phyloP scores from a whole-genome alignment of 352 stramenopile genomes.

The Globisporangium uncinulatum region DNA sequence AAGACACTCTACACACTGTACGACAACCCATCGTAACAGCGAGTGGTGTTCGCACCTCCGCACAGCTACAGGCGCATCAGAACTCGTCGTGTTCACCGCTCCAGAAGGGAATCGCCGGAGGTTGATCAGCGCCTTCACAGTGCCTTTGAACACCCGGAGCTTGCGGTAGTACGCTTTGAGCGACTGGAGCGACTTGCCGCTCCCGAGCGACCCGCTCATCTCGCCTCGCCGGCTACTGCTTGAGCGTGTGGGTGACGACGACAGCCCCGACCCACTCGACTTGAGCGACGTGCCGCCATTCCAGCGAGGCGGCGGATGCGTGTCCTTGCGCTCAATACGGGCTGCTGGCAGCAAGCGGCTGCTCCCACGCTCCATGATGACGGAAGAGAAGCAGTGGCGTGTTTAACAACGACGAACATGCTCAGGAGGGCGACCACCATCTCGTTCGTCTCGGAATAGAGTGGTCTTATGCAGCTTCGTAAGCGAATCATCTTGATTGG shows the following conservation, averaged over 20 bases:
- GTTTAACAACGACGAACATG: not conserved
- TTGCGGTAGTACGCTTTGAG: conserved; percentile 68
- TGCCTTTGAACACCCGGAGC: conserved; percentile 62
- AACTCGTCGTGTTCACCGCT: not conserved
- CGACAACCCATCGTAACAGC: not conserved
- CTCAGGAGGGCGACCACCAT: too few species aligned
- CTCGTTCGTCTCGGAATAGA: too few species aligned
- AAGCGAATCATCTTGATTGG: too few species aligned
- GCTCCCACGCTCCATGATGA: conserved; percentile 25
- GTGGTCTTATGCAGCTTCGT: too few species aligned
- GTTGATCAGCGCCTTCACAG: conserved; percentile 58
- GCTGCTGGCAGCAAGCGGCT: not conserved
- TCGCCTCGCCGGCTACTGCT: conserved; percentile 1
- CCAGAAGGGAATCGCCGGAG: conserved; percentile 23
- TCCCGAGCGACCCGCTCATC: conserved; percentile 3
- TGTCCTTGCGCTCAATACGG: conserved; percentile 14
- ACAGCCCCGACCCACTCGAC: not conserved
- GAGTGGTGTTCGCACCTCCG: not conserved
- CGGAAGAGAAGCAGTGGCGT: not conserved
- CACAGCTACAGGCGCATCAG: not conserved
- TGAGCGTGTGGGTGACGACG: conserved; percentile 1
- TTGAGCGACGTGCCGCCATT: conserved; percentile 13
- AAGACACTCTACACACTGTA: not conserved
- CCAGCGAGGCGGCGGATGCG: conserved; percentile 18
- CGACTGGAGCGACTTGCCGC: conserved; percentile 43